Evolutionary conservation across 2,329 filamentous ascomycete genomes (phyloP), one percentile per base, ranked within the genome.

Genomic region (Ophiocordyceps australis): DNA sequence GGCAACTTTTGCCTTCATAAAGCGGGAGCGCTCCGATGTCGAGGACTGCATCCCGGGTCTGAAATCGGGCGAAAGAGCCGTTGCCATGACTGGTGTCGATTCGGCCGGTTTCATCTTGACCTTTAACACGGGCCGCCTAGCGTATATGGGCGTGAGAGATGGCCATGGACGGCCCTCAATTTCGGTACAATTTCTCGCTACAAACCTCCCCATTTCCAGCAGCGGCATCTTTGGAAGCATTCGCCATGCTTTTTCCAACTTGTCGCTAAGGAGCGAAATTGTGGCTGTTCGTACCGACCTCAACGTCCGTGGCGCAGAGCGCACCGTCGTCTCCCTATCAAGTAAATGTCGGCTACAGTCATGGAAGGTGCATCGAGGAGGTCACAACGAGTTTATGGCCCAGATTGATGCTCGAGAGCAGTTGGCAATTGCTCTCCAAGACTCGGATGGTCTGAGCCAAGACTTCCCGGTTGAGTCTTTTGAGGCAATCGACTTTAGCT

Each of bases 321-420:
- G 85, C 43, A 81, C 85, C 37, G 63, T 93, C 18, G 66, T 93
- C 24, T 72, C 85, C 20, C 71, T 75, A 10, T 89, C 83, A 2
- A 65, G 71, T 28, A 75, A 75, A 38, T 86, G 79, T 16, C 66
- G 74, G 30, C 54, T 98, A 15, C 76, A 91, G 38, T 65, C 75
- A 7, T 98, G 89, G 89, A 79, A 77, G 42, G 63, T 94, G 22
- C 82, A 86, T 41, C 81, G 86, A 47, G 80, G 79, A 32, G 85
- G 85, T 18, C 80, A 85, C 36, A 74, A 83, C 42, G 71, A 78
- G 22, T 62, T 81, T 24, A 65, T 77, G 24, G 65, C 65, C 15
- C 80, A 86, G 32, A 59, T 74, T 14, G 78, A 92, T 45, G 58
- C 73, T 30, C 68, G 72, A 28, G 68, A 73, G 14, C 50, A 64